phyloP scores from a whole-genome alignment of 768 basidiomycete species.

The Leccinum imitatum region DNA sequence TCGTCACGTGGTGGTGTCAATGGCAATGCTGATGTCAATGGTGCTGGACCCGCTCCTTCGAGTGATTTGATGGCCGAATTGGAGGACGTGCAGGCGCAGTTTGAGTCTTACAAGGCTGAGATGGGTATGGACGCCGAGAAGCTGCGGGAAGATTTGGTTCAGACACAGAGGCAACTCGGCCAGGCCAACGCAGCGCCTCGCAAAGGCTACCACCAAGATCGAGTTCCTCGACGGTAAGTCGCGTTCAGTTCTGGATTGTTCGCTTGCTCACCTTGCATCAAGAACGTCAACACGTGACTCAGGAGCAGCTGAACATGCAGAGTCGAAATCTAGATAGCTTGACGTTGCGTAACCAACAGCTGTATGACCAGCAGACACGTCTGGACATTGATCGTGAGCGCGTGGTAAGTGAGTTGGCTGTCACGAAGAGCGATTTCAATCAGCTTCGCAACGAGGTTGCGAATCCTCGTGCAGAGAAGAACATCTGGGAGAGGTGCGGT shows the following conservation, averaged over 20 bases:
- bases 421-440: too few species aligned
- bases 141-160: slow-evolving; percentile 66
- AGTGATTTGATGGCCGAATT: slow-evolving; percentile 58
- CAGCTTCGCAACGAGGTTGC: too few species aligned
- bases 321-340: slow-evolving; percentile 65
- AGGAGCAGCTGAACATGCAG: slow-evolving; percentile 65
- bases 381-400: too few species aligned
- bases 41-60: slow-evolving; percentile 18
- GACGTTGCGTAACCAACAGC: slow-evolving; percentile 64
- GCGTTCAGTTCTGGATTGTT: not conserved
- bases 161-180: slow-evolving; percentile 66
- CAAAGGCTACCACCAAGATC: slow-evolving; percentile 80
- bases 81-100: slow-evolving; percentile 72
- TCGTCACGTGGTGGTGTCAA: slow-evolving; percentile 25
- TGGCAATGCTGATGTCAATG: slow-evolving; percentile 38
- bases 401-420: too few species aligned
- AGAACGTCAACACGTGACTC: slow-evolving; percentile 68
- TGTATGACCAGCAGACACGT: slow-evolving; percentile 57
- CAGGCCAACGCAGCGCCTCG: slow-evolving; percentile 63
- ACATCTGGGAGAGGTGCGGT: too few species aligned
- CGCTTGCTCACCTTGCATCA: slow-evolving; percentile 26
- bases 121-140: slow-evolving; percentile 75
- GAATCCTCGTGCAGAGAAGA: too few species aligned
- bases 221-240: slow-evolving; percentile 73
- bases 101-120: slow-evolving; percentile 77